Percentiles rank a stretch among this genome's conserved stretches.
Conservation (phyloP, 768 basidiomycete genomes). For the Auriscalpium vulgare region DNA sequence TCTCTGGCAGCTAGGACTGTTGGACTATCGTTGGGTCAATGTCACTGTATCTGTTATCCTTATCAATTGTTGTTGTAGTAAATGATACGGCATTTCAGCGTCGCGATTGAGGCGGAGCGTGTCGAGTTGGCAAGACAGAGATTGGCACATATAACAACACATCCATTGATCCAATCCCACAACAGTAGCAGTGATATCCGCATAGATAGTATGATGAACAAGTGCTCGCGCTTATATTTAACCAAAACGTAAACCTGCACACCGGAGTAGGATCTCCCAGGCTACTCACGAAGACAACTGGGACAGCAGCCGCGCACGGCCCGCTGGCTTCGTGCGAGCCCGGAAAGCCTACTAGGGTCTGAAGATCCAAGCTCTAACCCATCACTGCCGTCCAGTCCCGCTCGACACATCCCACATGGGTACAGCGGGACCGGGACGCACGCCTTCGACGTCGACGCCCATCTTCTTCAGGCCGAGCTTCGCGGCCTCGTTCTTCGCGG, state of each 20-base stretch:
- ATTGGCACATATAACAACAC: too few species aligned
- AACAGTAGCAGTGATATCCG: too few species aligned
- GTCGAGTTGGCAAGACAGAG: too few species aligned
- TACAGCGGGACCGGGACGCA: neutral
- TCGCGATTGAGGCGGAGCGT: too few species aligned
- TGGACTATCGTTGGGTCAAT: constrained; percentile 42
- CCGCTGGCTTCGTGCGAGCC: too few species aligned
- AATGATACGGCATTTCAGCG: too few species aligned
- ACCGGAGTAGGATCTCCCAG: too few species aligned
- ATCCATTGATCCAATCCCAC: too few species aligned
- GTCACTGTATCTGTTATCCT: constrained; percentile 17
- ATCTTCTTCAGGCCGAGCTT: constrained; percentile 59
- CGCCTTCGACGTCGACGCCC: constrained; percentile 46
- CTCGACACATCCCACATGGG: neutral
- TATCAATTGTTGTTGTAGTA: too few species aligned
- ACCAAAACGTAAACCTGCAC: neutral
- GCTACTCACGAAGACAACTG: neutral
- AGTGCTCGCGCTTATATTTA: constrained; percentile 2
- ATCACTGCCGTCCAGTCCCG: neutral
- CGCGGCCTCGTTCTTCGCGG: constrained; percentile 75
- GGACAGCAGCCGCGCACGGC: too few species aligned
- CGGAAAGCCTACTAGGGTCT: constrained; percentile 21
- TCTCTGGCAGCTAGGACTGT: constrained; percentile 24
- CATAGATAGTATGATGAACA: too few species aligned
- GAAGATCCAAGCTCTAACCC: constrained; percentile 20